A percentile compares a stretch with the other conserved stretches of the same genome.
Evolutionary conservation across 2,329 filamentous ascomycete genomes (phyloP).

Genomic region (Sporothrix mexicana): DNA sequence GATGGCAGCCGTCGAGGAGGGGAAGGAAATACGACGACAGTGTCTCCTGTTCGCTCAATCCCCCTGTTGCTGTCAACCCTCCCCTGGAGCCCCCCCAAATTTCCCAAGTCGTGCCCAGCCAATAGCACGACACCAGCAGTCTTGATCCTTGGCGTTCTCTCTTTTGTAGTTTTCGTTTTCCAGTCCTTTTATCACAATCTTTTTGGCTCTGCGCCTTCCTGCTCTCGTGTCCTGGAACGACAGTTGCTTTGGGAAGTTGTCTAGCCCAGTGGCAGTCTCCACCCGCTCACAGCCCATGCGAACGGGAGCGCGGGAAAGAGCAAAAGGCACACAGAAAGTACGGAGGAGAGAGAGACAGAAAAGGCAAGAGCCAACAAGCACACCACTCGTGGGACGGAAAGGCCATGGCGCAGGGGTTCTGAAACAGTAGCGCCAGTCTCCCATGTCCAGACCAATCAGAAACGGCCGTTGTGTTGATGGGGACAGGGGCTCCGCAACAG

Average conservation of each 20-base stretch:
- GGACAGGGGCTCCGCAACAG: slow-evolving; percentile 25
- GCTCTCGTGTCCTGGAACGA: slow-evolving; percentile 17
- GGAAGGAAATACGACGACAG: not conserved
- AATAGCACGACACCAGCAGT: slow-evolving; percentile 23
- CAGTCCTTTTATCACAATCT: not conserved
- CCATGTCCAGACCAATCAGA: slow-evolving; percentile 28
- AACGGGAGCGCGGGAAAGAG: not conserved
- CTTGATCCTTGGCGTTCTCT: not conserved
- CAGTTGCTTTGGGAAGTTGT: not conserved
- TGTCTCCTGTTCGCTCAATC: slow-evolving; percentile 8
- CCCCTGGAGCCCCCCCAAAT: slow-evolving; percentile 7
- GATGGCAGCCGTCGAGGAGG: not conserved
- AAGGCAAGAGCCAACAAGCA: not conserved
- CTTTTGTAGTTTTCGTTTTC: not conserved
- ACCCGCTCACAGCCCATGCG: not conserved
- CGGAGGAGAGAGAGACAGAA: not conserved
- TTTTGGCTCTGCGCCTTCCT: not conserved
- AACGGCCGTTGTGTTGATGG: slow-evolving; percentile 23
- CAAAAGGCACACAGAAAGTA: not conserved
- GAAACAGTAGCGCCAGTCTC: slow-evolving; percentile 34
- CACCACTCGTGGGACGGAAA: not conserved
- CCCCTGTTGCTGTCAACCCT: slow-evolving; percentile 1
- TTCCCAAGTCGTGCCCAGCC: slow-evolving; percentile 18
- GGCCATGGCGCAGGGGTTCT: slow-evolving; percentile 33
- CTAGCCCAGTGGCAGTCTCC: not conserved